phyloP scores from a whole-genome alignment of 176 grass and related monocot genomes.

The Rhynchospora tenuis region DNA sequence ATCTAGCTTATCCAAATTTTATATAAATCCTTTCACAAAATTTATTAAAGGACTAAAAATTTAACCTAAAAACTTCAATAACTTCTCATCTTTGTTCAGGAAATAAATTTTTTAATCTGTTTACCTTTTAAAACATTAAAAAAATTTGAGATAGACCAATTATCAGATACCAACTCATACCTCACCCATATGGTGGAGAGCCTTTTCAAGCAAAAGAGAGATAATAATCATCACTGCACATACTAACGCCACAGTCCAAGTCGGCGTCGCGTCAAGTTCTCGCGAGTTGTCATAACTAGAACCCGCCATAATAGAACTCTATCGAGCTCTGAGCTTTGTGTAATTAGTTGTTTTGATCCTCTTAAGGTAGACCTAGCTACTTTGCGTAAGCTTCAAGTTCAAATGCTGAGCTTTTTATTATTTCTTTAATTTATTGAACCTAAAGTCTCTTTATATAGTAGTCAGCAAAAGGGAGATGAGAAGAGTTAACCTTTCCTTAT shows the following conservation, averaged over 20 bases:
- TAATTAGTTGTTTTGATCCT: not conserved
- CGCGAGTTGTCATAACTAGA: not conserved
- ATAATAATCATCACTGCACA: slow-evolving; percentile 27
- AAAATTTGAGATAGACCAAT: too few relatives aligned
- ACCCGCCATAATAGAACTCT: slow-evolving; percentile 11
- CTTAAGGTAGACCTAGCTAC: not conserved
- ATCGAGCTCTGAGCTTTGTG: not conserved
- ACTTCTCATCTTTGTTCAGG: too few relatives aligned
- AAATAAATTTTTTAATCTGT: too few relatives aligned
- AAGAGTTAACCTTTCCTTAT: not conserved
- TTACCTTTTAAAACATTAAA: too few relatives aligned
- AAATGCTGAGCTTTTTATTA: not conserved
- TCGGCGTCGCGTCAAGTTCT: not conserved
- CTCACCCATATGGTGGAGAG: slow-evolving; percentile 13
- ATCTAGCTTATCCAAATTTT: too few relatives aligned
- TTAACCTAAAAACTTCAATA: too few relatives aligned
- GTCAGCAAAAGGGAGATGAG: not conserved
- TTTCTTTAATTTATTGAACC: not conserved
- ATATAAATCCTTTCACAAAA: too few relatives aligned
- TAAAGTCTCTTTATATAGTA: not conserved
- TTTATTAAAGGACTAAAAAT: too few relatives aligned
- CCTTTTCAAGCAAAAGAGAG: slow-evolving; percentile 17
- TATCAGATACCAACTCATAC: not conserved
- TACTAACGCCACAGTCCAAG: slow-evolving; percentile 28
- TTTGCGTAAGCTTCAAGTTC: not conserved